Base-by-base conservation (phyloP, 2,329 filamentous ascomycete genomes). In the Elsinoe fawcettii region DNA sequence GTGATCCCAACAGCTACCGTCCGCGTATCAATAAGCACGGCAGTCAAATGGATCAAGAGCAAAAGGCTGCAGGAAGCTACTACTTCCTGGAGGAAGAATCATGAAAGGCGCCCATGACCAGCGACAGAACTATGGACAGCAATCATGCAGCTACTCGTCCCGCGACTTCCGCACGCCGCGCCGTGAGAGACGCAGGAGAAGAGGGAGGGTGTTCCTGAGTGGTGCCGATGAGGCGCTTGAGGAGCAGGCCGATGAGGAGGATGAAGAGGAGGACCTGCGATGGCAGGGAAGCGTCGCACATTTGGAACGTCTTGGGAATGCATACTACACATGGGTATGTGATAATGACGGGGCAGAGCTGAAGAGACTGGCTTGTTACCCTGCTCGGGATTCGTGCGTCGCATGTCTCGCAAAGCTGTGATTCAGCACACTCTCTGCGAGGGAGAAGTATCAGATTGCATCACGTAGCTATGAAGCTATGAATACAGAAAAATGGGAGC, bases 21-120 rank as follows among this genome's bases (percentile, higher is more conserved):
- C 93, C 95, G 61, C 90, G 95, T 76, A 99, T 99, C 80, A 99
- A 99, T 83, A 99, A 99, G 82, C 77, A 84, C 69, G 86, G 91
- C 74, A 93, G 88, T 70, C 93, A 99, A 78, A 82, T 97, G 65
- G 93, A 99, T 74, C 91, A 96, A 73, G 93, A 97, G 71, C 93
- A 99, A 81, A 99, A 99, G 81, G 66, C 90, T 67, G 76, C 75
- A 63, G 95, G 95, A 66, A 97, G 97, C 77, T 99, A 87, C 78
- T 96, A 96, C 86, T 97, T 97, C 87, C 74, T 97, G 73, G 92
- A 97, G 73, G 91, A 96, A 69, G 80, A 84, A 70, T 81, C 76
- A 75, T 85, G 77, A 85, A 89, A 78, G 80, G 78, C 79, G 71
- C 79, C 71, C 67, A 77, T 66, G 70, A 75, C 74, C 60, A 55